A percentile compares a stretch with the other conserved stretches of the same genome.
phyloP scores from a whole-genome alignment of 306 rosid genomes.

The Corylus americana region DNA sequence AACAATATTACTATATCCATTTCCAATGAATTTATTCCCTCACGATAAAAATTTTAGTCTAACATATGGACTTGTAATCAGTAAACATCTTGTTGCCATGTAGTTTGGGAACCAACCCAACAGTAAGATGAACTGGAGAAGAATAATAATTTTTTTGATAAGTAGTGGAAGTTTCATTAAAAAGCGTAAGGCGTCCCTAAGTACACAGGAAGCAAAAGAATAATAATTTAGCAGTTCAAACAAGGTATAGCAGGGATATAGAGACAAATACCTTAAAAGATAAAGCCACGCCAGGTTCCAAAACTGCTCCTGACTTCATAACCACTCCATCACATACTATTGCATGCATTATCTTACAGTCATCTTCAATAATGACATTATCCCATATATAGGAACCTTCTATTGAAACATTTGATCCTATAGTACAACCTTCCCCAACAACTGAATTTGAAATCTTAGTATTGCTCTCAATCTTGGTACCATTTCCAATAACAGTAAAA shows the following conservation, averaged over 20 bases:
- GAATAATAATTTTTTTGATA: not conserved
- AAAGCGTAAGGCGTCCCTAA: no score
- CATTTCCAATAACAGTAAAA: constrained; percentile 78
- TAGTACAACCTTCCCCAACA: constrained; percentile 80
- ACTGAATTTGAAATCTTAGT: constrained; percentile 72
- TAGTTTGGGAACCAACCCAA: constrained; percentile 17
- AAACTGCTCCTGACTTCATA: constrained; percentile 64
- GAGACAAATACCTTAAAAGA: constrained; percentile 78
- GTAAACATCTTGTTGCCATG: not conserved
- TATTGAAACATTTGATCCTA: constrained; percentile 81
- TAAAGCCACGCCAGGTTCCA: constrained; percentile 32
- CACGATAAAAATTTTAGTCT: not conserved
- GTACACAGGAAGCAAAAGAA: no score
- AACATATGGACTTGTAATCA: not conserved
- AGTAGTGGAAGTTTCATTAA: no score
- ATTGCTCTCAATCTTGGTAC: constrained; percentile 74
- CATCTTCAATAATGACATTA: constrained; percentile 85
- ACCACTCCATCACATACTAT: constrained; percentile 89
- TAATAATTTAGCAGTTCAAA: constrained; percentile 14
- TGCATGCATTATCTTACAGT: constrained; percentile 79
- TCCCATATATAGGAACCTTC: constrained; percentile 92
- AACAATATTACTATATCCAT: constrained; percentile 1
- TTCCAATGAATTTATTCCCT: not conserved
- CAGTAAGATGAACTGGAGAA: constrained; percentile 13
- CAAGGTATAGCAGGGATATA: not conserved